phyloP scores from a whole-genome alignment of 2,329 filamentous ascomycete genomes.

The Ascochyta viciae-villosae region DNA sequence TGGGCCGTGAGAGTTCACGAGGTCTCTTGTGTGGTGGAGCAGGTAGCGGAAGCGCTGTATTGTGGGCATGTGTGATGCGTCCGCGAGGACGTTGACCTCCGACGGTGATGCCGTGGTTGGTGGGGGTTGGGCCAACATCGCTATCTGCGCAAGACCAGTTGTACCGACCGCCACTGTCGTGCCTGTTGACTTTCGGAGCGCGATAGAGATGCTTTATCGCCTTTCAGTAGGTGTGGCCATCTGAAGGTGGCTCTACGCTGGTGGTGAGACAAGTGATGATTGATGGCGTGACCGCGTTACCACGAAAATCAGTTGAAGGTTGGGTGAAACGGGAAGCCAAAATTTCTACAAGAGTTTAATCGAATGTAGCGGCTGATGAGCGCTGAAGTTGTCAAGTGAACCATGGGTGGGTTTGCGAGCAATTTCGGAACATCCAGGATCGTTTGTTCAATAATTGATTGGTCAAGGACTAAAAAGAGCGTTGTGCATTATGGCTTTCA shows the following conservation, averaged over 20 bases:
- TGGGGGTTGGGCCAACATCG: not conserved
- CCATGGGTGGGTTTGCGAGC: not conserved
- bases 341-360: not conserved
- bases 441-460: not conserved
- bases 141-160: not conserved
- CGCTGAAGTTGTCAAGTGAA: not conserved
- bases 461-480: not conserved
- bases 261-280: slow-evolving; percentile 3
- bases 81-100: not conserved
- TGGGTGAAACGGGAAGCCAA: not conserved
- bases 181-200: not conserved
- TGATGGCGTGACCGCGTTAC: slow-evolving; percentile 3
- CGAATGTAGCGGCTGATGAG: not conserved
- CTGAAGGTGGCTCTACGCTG: not conserved
- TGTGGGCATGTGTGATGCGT: not conserved
- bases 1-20: slow-evolving; percentile 16
- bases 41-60: slow-evolving; percentile 22
- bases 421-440: not conserved
- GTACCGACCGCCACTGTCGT: not conserved
- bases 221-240: not conserved
- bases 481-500: not conserved
- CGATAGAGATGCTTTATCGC: not conserved
- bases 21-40: slow-evolving; percentile 11
- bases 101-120: not conserved
- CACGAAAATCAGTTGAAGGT: not conserved